A percentile compares a stretch with the other conserved stretches of the same genome.
Evolutionary conservation across 1,284 basidiomycete genomes (phyloP).

Genomic region (Prillingera fragicola): DNA sequence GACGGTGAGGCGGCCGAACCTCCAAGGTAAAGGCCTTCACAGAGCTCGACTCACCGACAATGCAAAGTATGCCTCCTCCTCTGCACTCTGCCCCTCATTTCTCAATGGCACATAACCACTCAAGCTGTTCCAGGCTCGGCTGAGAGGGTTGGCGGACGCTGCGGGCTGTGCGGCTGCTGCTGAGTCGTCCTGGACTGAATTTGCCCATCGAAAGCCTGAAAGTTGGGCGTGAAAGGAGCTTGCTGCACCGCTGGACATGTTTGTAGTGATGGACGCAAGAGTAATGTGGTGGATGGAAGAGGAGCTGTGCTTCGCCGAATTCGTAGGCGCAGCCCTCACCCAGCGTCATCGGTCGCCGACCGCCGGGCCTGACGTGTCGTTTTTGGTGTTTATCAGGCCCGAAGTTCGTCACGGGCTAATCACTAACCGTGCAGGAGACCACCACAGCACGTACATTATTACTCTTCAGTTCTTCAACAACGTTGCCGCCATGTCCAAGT

Average conservation of each 20-base stretch:
- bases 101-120: slow-evolving; percentile 80
- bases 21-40: background rate
- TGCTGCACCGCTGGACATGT: slow-evolving; percentile 31
- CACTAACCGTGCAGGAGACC: too few relatives aligned
- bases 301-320: too few relatives aligned
- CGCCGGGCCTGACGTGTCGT: too few relatives aligned
- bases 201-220: slow-evolving; percentile 73
- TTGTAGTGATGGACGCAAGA: background rate
- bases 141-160: slow-evolving; percentile 54
- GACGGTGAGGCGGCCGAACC: background rate
- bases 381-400: too few relatives aligned
- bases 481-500: slow-evolving; percentile 17
- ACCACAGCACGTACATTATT: background rate
- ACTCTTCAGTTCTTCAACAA: background rate
- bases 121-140: slow-evolving; percentile 53
- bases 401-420: too few relatives aligned
- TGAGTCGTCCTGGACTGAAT: slow-evolving; percentile 67
- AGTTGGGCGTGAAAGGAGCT: slow-evolving; percentile 45
- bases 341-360: too few relatives aligned
- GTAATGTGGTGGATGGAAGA: background rate
- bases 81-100: slow-evolving; percentile 74
- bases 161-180: slow-evolving; percentile 49
- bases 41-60: slow-evolving; percentile 60
- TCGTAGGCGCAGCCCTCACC: too few relatives aligned
- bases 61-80: slow-evolving; percentile 95